phyloP scores from a whole-genome alignment of 2,329 filamentous ascomycete species.

The Nigrospora sphaerica region DNA sequence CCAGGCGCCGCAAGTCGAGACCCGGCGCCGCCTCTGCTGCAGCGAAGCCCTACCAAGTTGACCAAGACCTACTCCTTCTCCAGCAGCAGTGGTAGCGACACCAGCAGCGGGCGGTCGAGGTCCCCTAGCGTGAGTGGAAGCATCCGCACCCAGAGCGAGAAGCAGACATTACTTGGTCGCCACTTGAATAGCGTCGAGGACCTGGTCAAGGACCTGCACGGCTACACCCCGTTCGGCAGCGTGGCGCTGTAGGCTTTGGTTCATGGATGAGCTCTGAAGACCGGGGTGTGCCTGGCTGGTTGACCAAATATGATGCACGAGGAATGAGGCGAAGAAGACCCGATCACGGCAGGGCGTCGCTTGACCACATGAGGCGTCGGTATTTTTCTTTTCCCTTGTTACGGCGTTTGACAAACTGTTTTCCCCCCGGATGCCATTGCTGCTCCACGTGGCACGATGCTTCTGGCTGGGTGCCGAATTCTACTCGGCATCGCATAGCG shows the following conservation, averaged over 20 bases:
- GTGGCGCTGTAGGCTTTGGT: constrained; percentile 25
- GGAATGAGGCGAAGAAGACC: too few species aligned
- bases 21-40: constrained; percentile 45
- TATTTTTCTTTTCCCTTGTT: too few species aligned
- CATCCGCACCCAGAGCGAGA: constrained; percentile 69
- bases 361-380: too few species aligned
- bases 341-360: too few species aligned
- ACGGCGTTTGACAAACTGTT: too few species aligned
- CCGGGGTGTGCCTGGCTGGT: too few species aligned
- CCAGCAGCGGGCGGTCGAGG: constrained; percentile 21
- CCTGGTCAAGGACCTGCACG: constrained; percentile 75
- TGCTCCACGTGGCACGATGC: too few species aligned
- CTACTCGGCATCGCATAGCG: neutral
- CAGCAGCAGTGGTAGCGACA: constrained; percentile 7
- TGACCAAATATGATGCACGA: too few species aligned
- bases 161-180: constrained; percentile 69
- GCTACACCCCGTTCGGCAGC: constrained; percentile 60
- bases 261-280: too few species aligned
- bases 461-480: too few species aligned
- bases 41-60: constrained; percentile 64
- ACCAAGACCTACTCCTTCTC: constrained; percentile 45
- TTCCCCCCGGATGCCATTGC: too few species aligned
- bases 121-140: constrained; percentile 28
- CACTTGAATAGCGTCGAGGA: constrained; percentile 80
- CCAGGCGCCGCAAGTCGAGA: constrained; percentile 39